Evolutionary conservation across 75 land plant species (phyloP).

Genomic region (Ceratopteris richardii): DNA sequence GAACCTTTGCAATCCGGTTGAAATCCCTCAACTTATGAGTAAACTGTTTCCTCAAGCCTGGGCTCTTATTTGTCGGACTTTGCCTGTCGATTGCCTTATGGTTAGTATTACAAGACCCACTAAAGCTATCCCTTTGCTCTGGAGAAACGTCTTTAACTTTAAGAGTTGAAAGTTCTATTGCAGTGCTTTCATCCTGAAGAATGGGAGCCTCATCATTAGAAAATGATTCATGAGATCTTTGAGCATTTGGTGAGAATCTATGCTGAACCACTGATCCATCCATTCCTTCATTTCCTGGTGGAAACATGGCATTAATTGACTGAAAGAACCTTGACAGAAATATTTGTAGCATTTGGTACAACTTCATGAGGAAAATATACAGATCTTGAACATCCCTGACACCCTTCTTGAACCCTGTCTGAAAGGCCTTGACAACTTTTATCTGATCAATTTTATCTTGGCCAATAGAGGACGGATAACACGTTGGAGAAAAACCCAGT

Average conservation of each 20-base stretch:
- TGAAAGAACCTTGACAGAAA: slow-evolving; percentile 41
- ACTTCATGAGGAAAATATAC: slow-evolving; percentile 67
- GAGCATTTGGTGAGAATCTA: neutral
- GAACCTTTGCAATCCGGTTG: slow-evolving; percentile 81
- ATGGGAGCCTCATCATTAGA: too few species aligned
- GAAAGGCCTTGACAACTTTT: slow-evolving; percentile 52
- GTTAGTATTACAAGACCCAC: too few species aligned
- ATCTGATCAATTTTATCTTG: slow-evolving; percentile 25
- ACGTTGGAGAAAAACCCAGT: slow-evolving; percentile 34
- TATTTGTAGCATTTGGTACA: slow-evolving; percentile 68
- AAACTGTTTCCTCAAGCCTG: slow-evolving; percentile 43
- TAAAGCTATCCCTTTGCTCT: too few species aligned
- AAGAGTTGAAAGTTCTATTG: too few species aligned
- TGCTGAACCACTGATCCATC: neutral
- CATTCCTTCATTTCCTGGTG: slow-evolving; percentile 31
- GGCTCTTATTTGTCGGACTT: slow-evolving; percentile 35
- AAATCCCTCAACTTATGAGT: slow-evolving; percentile 80
- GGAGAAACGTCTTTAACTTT: too few species aligned
- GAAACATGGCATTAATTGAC: slow-evolving; percentile 31
- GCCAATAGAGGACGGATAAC: too few species aligned
- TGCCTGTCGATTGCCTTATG: too few species aligned
- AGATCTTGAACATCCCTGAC: slow-evolving; percentile 71
- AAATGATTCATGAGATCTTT: too few species aligned
- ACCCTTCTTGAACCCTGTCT: slow-evolving; percentile 61
- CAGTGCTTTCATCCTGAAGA: too few species aligned